Percentiles rank a stretch among this genome's conserved stretches.
Conservation (phyloP, 768 basidiomycete species). For the Suillus americanus region DNA sequence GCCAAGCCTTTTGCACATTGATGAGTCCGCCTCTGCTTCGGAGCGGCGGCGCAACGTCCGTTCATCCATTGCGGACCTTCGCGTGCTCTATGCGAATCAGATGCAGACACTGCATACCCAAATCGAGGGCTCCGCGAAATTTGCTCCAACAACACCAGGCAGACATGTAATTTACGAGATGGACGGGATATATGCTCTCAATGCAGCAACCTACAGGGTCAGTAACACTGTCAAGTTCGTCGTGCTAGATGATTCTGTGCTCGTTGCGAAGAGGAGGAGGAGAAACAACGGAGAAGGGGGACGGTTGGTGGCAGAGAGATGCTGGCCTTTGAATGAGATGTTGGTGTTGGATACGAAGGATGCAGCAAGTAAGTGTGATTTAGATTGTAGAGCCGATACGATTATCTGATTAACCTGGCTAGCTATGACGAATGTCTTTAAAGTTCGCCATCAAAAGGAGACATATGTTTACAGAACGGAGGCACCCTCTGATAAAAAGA, state of each 20-base stretch:
- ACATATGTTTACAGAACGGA: constrained; percentile 93
- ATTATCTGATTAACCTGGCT: constrained; percentile 8
- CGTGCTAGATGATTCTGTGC: constrained; percentile 85
- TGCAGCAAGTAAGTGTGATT: constrained; percentile 68
- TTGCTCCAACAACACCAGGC: constrained; percentile 87
- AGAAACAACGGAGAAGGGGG: constrained; percentile 57
- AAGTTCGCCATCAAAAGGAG: constrained; percentile 91
- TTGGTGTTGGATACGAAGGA: constrained; percentile 96
- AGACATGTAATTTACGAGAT: constrained; percentile 89
- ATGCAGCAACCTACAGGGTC: constrained; percentile 93
- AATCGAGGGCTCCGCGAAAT: constrained; percentile 94
- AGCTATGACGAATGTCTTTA: constrained; percentile 96
- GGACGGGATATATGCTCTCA: constrained; percentile 78
- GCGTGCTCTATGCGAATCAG: constrained; percentile 91
- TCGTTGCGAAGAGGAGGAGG: constrained; percentile 79
- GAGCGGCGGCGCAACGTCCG: constrained; percentile 66
- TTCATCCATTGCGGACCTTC: constrained; percentile 94
- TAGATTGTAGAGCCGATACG: background rate
- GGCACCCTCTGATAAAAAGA: constrained; percentile 79
- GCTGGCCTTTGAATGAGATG: constrained; percentile 93
- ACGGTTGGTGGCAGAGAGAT: constrained; percentile 88
- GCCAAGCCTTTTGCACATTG: constrained; percentile 89
- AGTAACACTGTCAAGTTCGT: constrained; percentile 87
- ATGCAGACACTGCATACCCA: constrained; percentile 87
- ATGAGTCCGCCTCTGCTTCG: constrained; percentile 70